These are phyloP conservation scores for Leucocoprinus birnbaumii DNA, from an alignment of 768 basidiomycete species.

Conservation along the genomic window DNA sequence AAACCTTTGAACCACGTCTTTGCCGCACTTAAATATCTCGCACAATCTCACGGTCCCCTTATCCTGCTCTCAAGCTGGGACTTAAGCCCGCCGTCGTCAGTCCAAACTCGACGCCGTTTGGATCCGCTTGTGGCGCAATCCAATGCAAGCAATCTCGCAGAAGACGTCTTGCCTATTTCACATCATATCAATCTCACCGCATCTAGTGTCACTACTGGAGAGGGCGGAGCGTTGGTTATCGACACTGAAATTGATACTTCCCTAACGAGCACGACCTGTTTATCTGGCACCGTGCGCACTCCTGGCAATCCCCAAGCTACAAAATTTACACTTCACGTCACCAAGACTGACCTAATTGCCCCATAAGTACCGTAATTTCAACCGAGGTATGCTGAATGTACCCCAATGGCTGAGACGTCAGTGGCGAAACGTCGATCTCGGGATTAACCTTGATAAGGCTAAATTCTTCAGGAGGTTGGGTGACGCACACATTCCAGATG, in stretches of 20 bases:
- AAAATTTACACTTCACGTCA: constrained; percentile 6
- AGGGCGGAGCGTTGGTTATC: background rate
- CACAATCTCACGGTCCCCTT: constrained; percentile 12
- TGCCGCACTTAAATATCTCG: constrained; percentile 27
- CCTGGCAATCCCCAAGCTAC: constrained; percentile 1
- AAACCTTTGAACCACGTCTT: constrained; percentile 42
- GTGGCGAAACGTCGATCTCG: no score
- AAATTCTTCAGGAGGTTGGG: no score
- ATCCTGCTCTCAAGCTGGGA: constrained; percentile 17
- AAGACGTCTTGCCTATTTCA: background rate
- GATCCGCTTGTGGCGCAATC: background rate
- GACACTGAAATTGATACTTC: background rate
- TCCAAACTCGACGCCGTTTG: background rate
- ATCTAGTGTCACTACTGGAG: background rate
- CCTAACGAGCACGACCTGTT: background rate
- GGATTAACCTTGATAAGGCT: no score
- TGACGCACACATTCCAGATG: no score
- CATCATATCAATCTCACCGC: background rate
- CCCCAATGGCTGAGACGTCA: background rate
- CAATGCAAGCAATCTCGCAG: background rate
- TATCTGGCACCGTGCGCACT: constrained; percentile 4
- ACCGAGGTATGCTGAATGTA: background rate
- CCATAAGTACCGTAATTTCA: background rate
- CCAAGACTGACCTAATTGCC: constrained; percentile 6
- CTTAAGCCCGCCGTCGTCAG: constrained; percentile 8